Base-by-base conservation (phyloP, 169 alveolate species). In the Cyclospora cayetanensis region DNA sequence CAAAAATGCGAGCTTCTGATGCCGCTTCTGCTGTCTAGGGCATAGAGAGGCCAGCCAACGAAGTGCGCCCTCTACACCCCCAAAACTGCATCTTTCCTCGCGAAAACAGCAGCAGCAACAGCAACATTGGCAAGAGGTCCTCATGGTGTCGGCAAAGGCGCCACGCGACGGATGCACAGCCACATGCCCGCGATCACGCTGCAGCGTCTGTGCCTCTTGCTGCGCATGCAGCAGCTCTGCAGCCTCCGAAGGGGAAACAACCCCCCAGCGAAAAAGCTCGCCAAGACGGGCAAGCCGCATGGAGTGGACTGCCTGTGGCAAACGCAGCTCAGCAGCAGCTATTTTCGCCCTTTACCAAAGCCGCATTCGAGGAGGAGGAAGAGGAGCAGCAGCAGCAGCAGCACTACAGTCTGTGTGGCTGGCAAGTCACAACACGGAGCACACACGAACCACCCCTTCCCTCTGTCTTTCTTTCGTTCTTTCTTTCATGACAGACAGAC, bases 331-430 rank as follows among this genome's bases (percentile, higher is more conserved):
- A 70, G 82, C 82, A 70, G 53, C 52, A 34, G 82, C 46, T n/a
- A n/a, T n/a, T n/a, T n/a, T n/a, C n/a, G n/a, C n/a, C n/a, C n/a
- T n/a, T n/a, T n/a, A n/a, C n/a, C n/a, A n/a, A n/a, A n/a, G n/a
- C n/a, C n/a, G n/a, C n/a, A n/a, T n/a, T n/a, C n/a, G n/a, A n/a
- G n/a, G n/a, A n/a, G n/a, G n/a, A n/a, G n/a, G n/a, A n/a, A n/a
- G n/a, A 70, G 53, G 55, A 70, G 53, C 82, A 70, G 82, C 46
- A 70, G 46, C 82, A 70, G 82, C 82, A 70, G 82, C 55, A 70
- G 82, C 55, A 11, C 11, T 3, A 11, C 42, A n/a, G n/a, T n/a
- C n/a, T n/a, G n/a, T n/a, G n/a, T n/a, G n/a, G n/a, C n/a, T n/a
- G n/a, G n/a, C n/a, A n/a, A n/a, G n/a, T n/a, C n/a, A n/a, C n/a